These are phyloP conservation scores for Nothomitra cinnamomea DNA, from an alignment of 2,329 filamentous ascomycete species.

Conservation along the genomic window DNA sequence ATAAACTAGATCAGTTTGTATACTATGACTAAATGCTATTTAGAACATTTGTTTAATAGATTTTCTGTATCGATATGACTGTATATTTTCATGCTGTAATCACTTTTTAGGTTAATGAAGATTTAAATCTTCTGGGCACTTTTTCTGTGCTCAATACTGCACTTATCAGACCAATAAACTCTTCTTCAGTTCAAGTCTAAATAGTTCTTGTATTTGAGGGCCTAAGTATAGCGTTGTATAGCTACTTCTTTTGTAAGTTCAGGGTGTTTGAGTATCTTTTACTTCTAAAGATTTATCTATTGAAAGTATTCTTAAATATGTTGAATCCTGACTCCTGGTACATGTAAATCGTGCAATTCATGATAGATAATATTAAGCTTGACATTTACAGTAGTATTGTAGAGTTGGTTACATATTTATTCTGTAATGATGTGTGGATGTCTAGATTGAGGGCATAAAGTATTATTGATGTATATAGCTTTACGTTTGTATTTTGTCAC, in stretches of 20 bases:
- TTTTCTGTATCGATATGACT: no score
- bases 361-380: neutral
- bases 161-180: neutral
- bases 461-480: neutral
- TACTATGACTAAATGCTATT: no score
- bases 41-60: no score
- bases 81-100: no score
- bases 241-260: neutral
- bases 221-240: neutral
- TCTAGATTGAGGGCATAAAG: neutral
- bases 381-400: neutral
- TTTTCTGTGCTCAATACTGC: no score
- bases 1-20: no score
- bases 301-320: neutral
- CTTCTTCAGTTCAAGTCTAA: neutral
- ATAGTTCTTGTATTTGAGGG: no score
- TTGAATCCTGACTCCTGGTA: neutral
- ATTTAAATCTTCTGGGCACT: no score
- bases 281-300: neutral
- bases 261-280: neutral
- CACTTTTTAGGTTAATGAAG: no score
- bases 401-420: neutral
- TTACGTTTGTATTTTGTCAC: neutral
- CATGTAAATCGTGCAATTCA: neutral
- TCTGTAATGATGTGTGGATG: neutral